phyloP scores from a whole-genome alignment of 116 monocot species.

The Dioscorea cayenensis region DNA sequence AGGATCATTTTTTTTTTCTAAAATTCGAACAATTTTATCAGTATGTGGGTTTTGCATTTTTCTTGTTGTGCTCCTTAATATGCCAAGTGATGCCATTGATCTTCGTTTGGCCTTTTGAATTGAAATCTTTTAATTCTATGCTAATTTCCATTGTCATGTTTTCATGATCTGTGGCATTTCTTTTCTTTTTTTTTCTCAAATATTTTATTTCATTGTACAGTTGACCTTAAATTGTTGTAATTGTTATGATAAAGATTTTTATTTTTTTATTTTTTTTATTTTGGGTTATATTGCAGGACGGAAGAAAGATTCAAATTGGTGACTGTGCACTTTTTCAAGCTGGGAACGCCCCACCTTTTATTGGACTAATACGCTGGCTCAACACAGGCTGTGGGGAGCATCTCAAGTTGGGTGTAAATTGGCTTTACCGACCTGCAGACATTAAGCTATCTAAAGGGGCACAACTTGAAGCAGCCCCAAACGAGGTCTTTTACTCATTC shows the following conservation, averaged over 20 bases:
- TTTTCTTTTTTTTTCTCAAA: not conserved
- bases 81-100: too few relatives aligned
- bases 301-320: constrained; percentile 69
- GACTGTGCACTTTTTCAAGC: constrained; percentile 95
- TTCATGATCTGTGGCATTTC: too few relatives aligned
- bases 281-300: constrained; percentile 40
- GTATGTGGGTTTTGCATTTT: too few relatives aligned
- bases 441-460: constrained; percentile 80
- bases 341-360: constrained; percentile 74
- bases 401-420: constrained; percentile 78
- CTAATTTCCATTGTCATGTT: too few relatives aligned
- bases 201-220: not conserved
- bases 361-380: constrained; percentile 80
- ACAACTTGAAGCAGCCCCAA: constrained; percentile 72
- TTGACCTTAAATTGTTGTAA: not conserved
- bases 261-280: not conserved
- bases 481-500: constrained; percentile 92
- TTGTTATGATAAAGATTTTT: not conserved
- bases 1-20: too few relatives aligned
- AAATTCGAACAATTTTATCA: too few relatives aligned
- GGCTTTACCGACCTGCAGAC: constrained; percentile 88
- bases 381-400: constrained; percentile 33
- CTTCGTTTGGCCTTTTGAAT: too few relatives aligned
- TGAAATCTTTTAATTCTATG: too few relatives aligned
- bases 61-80: too few relatives aligned